Evolutionary conservation across 257 asterid species (phyloP).

Genomic region (Cruciata laevipes): DNA sequence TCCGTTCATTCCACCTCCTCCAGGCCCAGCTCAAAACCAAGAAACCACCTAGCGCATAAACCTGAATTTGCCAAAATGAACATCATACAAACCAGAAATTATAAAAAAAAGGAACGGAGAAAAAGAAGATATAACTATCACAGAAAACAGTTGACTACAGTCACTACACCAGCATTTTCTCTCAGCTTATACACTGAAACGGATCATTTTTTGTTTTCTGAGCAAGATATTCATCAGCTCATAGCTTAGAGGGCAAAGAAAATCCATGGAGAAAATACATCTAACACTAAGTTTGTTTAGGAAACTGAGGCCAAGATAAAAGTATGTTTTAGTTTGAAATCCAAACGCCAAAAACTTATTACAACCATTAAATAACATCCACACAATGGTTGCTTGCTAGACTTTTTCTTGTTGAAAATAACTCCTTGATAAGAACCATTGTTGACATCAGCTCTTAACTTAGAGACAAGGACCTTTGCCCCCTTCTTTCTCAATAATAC

Average conservation of each 20-base stretch:
- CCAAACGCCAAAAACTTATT: background rate
- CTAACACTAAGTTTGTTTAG: background rate
- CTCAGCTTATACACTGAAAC: background rate
- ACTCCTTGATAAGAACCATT: background rate
- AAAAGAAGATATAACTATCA: background rate
- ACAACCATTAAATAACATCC: background rate
- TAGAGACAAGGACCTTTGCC: background rate
- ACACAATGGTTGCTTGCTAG: background rate
- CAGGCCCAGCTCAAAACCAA: slow-evolving; percentile 81
- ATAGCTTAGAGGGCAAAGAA: background rate
- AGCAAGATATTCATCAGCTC: background rate
- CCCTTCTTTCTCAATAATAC: background rate
- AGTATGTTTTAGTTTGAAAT: too few relatives aligned
- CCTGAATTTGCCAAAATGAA: slow-evolving; percentile 37
- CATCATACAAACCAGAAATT: background rate
- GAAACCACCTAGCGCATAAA: slow-evolving; percentile 79
- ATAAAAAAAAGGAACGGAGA: background rate
- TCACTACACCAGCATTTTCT: background rate
- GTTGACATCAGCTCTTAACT: background rate
- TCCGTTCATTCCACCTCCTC: slow-evolving; percentile 79
- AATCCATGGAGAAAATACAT: background rate
- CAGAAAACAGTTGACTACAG: background rate
- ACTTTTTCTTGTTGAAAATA: background rate
- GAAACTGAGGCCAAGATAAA: background rate
- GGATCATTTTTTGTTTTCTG: background rate